Evolutionary conservation across 2,329 filamentous ascomycete species (phyloP).

Genomic region (Penicillium sp.): DNA sequence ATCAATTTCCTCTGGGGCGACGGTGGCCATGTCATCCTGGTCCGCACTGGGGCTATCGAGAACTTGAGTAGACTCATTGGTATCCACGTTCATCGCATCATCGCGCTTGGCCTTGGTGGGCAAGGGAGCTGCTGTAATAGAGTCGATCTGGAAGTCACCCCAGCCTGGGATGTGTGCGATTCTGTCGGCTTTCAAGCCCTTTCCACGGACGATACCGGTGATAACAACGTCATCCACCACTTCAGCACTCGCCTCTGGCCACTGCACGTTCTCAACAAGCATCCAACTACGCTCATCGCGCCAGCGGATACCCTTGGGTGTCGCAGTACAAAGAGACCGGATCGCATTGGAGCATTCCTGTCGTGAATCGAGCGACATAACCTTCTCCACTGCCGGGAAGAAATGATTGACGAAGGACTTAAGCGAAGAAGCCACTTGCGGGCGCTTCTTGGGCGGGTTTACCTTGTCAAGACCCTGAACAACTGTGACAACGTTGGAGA

Average conservation of each 20-base stretch:
- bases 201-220: conserved; percentile 80
- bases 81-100: conserved; percentile 65
- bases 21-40: conserved; percentile 72
- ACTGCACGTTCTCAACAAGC: conserved; percentile 75
- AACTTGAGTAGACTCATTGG: conserved; percentile 46
- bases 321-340: conserved; percentile 82
- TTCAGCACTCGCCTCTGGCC: conserved; percentile 52
- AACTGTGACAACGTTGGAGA: conserved; percentile 84
- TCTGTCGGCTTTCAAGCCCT: conserved; percentile 80
- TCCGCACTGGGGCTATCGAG: conserved; percentile 71
- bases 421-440: conserved; percentile 71
- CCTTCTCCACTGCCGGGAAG: conserved; percentile 84
- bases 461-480: conserved; percentile 74
- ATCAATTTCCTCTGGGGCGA: conserved; percentile 78
- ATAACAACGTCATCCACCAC: conserved; percentile 59
- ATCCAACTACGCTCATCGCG: conserved; percentile 95
- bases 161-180: conserved; percentile 88
- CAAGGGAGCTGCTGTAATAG: conserved; percentile 73
- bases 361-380: conserved; percentile 79
- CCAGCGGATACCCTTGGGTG: conserved; percentile 92
- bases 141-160: conserved; percentile 88
- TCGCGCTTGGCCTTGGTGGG: conserved; percentile 50
- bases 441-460: conserved; percentile 71
- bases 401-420: conserved; percentile 93
- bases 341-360: conserved; percentile 90